Evolutionary conservation across 495 filamentous ascomycete species (phyloP).

Genomic region (Podospora sp.): DNA sequence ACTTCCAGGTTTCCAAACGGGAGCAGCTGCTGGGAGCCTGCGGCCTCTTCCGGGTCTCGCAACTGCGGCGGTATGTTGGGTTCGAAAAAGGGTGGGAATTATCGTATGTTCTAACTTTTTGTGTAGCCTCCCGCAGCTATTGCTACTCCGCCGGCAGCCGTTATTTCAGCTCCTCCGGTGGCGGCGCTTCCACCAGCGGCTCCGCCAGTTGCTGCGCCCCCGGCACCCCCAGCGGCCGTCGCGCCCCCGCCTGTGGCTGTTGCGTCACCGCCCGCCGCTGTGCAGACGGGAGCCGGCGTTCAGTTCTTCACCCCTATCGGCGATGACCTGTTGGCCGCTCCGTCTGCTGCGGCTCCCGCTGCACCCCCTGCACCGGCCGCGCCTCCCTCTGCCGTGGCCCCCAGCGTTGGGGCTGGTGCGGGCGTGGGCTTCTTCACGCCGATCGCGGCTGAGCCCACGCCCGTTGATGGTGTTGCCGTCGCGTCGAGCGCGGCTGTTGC

Average conservation of each 20-base stretch:
- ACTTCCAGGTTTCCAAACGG: background rate
- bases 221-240: background rate
- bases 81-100: background rate
- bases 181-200: background rate
- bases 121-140: background rate
- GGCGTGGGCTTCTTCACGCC: background rate
- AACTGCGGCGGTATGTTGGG: background rate
- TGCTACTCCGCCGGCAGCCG: background rate
- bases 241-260: background rate
- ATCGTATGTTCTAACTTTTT: too few species aligned
- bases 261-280: background rate
- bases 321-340: background rate
- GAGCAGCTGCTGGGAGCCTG: background rate
- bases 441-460: background rate
- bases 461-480: background rate
- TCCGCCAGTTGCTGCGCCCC: background rate
- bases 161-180: background rate
- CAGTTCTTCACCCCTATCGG: background rate
- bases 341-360: background rate
- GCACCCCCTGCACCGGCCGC: background rate
- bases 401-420: background rate
- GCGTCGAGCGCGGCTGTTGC: background rate
- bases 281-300: background rate
- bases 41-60: slow-evolving; percentile 1
- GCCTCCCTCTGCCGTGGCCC: background rate